Base-by-base conservation (phyloP, 2,329 filamentous ascomycete genomes). In the Apiospora phragmitis region DNA sequence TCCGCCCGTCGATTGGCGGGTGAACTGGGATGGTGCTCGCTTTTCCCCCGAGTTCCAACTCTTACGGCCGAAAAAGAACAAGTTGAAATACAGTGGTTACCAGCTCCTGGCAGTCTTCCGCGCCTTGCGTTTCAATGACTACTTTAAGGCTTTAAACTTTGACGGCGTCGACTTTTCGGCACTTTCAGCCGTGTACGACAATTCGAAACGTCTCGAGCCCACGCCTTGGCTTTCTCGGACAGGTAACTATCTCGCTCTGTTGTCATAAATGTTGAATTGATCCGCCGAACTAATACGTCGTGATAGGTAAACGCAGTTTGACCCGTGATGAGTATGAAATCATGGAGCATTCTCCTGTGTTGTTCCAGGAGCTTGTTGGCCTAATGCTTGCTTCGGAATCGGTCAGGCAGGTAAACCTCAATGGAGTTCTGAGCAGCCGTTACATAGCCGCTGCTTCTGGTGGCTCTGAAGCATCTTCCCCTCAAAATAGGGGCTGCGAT, bases 121-220 rank as follows among this genome's bases (percentile, higher is more conserved):
- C 5, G 86, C 88, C 1, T 78, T 89, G 71, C 83, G 88, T 12
- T 90, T 88, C 76, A 90, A 90, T 69, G 88, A 87, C 73, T 89
- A 86, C 74, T 89, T 90, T 78, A 87, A 86, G 71, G 86, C 87
- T 0, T 77, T 90, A n/a, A 89, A 86, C 1, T 88, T 90, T 72
- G 78, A 81, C 12, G 83, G 86, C 68, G 82, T 89, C 18, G 85
- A 89, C 72, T 80, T 90, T 26, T 83, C 83, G 1, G 78, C 75
- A 21, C 78, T 86, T 1, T 78, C 80, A 51, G 79, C 80, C 43
- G 75, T 77, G 42, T 81, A 81, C 65, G 88, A 89, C 71, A 82
- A 82, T 59, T 76, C 80, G 1, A 79, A 81, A 6, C 83, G 85
- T 47, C 83, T 82, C 26, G 83, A 85, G 71, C 82, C 83, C 32